These are phyloP conservation scores for Sinapis alba DNA, from an alignment of 441 rosid species.

Conservation along the genomic window DNA sequence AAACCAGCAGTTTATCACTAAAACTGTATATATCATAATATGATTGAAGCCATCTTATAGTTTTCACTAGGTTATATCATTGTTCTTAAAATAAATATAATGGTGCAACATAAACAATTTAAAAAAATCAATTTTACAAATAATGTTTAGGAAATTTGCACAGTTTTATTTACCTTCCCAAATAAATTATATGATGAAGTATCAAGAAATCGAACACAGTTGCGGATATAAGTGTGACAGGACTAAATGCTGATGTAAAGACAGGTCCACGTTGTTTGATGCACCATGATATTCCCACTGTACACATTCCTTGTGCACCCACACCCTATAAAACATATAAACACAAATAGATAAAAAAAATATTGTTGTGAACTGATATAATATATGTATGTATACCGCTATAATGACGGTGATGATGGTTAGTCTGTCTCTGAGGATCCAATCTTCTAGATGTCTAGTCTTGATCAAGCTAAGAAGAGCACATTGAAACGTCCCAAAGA, in stretches of 20 bases:
- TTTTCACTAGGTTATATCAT: no score
- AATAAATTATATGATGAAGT: slow-evolving; percentile 33
- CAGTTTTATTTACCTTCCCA: slow-evolving; percentile 33
- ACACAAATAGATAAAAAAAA: no score
- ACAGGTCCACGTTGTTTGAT: slow-evolving; percentile 42
- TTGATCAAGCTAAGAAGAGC: slow-evolving; percentile 46
- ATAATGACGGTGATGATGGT: slow-evolving; percentile 44
- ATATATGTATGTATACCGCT: slow-evolving; percentile 38
- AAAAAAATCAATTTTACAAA: no score
- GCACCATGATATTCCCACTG: slow-evolving; percentile 32
- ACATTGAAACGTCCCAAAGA: slow-evolving; percentile 58
- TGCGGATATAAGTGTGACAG: slow-evolving; percentile 38
- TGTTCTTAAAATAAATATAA: no score
- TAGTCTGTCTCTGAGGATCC: slow-evolving; percentile 54
- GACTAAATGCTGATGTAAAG: slow-evolving; percentile 35
- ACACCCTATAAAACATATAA: slow-evolving; percentile 51
- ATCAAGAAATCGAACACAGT: slow-evolving; percentile 37
- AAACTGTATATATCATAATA: no score
- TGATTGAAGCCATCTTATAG: no score
- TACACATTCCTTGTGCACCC: slow-evolving; percentile 43
- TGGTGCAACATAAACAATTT: no score
- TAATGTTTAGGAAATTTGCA: no score
- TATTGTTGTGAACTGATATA: no score
- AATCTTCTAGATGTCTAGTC: slow-evolving; percentile 39
- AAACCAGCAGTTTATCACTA: no score